These are phyloP conservation scores for Aspergillus biplanus DNA, from an alignment of 495 filamentous ascomycete genomes.

Conservation along the genomic window DNA sequence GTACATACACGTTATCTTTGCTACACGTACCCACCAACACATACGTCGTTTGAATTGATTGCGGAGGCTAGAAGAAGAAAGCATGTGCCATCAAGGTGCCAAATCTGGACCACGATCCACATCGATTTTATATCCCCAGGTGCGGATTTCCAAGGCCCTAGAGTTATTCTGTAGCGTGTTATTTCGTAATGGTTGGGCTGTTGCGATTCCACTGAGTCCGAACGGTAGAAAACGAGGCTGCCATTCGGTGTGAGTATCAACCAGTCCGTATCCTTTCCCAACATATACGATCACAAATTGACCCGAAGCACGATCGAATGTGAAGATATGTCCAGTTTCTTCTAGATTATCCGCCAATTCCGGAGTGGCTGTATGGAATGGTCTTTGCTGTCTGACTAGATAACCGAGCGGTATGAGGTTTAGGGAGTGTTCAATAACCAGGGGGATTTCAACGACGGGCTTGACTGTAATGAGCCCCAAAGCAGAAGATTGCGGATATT, in stretches of 20 bases:
- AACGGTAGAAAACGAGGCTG: conserved; percentile 6
- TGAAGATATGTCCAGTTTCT: conserved; percentile 41
- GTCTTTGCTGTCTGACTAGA: conserved; percentile 27
- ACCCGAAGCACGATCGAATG: conserved; percentile 41
- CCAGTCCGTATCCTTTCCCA: conserved; percentile 24
- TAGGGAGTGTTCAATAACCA: conserved; percentile 21
- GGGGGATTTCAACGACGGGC: conserved; percentile 21
- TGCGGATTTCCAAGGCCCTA: not conserved
- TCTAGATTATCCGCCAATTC: conserved; percentile 26
- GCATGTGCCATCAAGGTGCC: not conserved
- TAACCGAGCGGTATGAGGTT: conserved; percentile 45
- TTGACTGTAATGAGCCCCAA: conserved; percentile 40
- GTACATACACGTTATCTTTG: too few relatives aligned
- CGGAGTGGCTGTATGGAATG: not conserved
- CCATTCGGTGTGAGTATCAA: conserved; percentile 23
- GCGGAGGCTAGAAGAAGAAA: too few relatives aligned
- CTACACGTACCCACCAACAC: too few relatives aligned
- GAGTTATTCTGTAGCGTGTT: not conserved
- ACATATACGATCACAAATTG: conserved; percentile 37
- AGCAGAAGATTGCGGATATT: conserved; percentile 23
- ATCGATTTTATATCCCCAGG: conserved; percentile 13
- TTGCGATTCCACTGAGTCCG: conserved; percentile 29
- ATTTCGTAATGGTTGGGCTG: conserved; percentile 16
- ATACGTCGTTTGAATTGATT: too few relatives aligned
- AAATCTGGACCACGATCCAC: conserved; percentile 19